These are phyloP conservation scores for Microbotryum lychnidis-dioicae DNA, from an alignment of 1,284 basidiomycete species.

Conservation along the genomic window DNA sequence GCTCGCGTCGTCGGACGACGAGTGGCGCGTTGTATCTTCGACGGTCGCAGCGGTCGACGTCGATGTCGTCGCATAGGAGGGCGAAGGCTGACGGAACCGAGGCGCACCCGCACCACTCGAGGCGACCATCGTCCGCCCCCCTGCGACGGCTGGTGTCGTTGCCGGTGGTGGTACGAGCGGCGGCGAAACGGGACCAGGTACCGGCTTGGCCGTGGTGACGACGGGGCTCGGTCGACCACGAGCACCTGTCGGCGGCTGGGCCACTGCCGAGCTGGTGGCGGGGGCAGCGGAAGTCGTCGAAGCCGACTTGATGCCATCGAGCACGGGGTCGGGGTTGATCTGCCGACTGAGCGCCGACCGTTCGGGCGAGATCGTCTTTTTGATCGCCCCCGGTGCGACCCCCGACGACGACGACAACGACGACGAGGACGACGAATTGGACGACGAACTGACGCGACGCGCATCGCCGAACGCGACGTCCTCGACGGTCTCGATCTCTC, in stretches of 20 bases:
- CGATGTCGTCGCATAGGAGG: slow-evolving; percentile 10
- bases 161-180: slow-evolving; percentile 2
- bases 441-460: no score
- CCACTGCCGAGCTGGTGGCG: not conserved
- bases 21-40: not conserved
- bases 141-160: not conserved
- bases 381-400: not conserved
- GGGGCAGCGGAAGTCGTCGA: no score
- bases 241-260: not conserved
- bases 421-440: no score
- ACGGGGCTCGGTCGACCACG: not conserved
- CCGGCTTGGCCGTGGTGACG: not conserved
- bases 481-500: not conserved
- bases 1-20: no score
- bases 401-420: not conserved
- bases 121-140: slow-evolving; percentile 1
- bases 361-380: no score
- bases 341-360: no score
- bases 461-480: no score
- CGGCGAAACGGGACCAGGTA: not conserved
- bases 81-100: slow-evolving; percentile 22
- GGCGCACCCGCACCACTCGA: slow-evolving; percentile 2
- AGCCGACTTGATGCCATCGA: no score
- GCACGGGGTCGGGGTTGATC: no score
- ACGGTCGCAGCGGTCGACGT: slow-evolving; percentile 5